Evolutionary conservation across 176 grass and related monocot genomes (phyloP), one percentile per base, ranked within the genome.

Genomic region (Hordeum vulgare): DNA sequence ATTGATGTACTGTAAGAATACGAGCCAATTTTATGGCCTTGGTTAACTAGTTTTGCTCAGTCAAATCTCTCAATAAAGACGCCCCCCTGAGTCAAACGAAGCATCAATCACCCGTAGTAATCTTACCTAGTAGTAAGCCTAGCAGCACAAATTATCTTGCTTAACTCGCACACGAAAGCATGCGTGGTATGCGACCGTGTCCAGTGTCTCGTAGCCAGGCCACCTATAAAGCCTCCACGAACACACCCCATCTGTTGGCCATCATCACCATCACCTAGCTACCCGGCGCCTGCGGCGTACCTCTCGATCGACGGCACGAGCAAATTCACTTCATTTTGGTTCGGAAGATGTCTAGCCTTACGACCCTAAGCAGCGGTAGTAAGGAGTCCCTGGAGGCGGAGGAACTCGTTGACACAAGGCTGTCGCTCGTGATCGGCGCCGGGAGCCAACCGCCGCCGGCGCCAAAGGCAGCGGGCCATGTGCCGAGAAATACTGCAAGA

Each of bases 271-370:
- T 2, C 28, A 35, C 7, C 4, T 14, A 65, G 28, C 28, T 15
- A 47, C 44, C 44, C 44, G 13, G 44, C 44, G 44, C 44, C 44
- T 12, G 44, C 44, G 44, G 4, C 44, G 15, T 47, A 47, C 12
- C 13, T 67, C 27, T 70, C 12, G 1, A 10, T 42, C 49, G 73
- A n/a, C 28, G 13, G 12, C 7, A 8, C 21, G 47, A 53, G 47
- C 47, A 6, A 53, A 7, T 53, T 53, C 47, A 18, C n/a, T 61
- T 67, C 3, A 37, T 36, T 77, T n/a, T 41, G n/a, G n/a, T 9
- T 59, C 11, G 0, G 0, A 54, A 31, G 65, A 90, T 90, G 88
- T 90, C 79, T 4, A 90, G 74, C 74, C 58, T 81, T 1, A 90
- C 83, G 37, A 69, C 81, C 4, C 65, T 47, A 17, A 61, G 82